These are phyloP conservation scores for Rutstroemia sp. DNA, from an alignment of 2,329 filamentous ascomycete species.

Conservation along the genomic window DNA sequence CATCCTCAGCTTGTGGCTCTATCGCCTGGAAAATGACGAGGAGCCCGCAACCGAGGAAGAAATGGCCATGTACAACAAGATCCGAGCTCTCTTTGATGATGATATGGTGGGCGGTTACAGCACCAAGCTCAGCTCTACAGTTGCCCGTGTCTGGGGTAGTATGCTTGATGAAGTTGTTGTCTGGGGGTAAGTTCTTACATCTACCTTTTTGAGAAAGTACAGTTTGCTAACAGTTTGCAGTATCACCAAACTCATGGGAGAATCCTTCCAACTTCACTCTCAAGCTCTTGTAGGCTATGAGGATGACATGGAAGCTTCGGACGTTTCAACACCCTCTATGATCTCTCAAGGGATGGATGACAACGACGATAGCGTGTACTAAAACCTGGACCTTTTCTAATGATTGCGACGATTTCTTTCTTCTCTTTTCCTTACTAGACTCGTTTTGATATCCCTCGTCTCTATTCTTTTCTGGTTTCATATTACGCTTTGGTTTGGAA, in stretches of 20 bases:
- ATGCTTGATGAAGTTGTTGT: conserved; percentile 99
- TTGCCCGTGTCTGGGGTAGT: conserved; percentile 91
- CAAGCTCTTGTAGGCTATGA: conserved; percentile 93
- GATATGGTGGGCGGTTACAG: conserved; percentile 78
- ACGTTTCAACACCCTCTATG: conserved; percentile 64
- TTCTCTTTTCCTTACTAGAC: conserved; percentile 27
- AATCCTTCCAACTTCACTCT: conserved; percentile 94
- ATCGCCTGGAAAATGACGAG: conserved; percentile 98
- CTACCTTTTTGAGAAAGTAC: not conserved
- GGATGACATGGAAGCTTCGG: conserved; percentile 67
- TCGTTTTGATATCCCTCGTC: conserved; percentile 28
- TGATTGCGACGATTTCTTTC: conserved; percentile 40
- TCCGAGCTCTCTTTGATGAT: conserved; percentile 84
- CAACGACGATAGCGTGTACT: conserved; percentile 62
- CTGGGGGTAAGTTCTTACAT: conserved; percentile 76
- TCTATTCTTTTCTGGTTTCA: conserved; percentile 20
- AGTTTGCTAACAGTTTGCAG: conserved; percentile 46
- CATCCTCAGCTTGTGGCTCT: conserved; percentile 95
- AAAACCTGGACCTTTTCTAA: conserved; percentile 22
- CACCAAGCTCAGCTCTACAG: conserved; percentile 85
- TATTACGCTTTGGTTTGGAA: conserved; percentile 24
- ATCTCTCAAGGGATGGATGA: conserved; percentile 60
- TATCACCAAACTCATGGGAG: conserved; percentile 92
- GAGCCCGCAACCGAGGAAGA: conserved; percentile 83
- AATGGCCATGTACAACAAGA: conserved; percentile 83